Evolutionary conservation across 768 basidiomycete genomes (phyloP).

Genomic region (Tylopilus plumbeoviolaceoides): DNA sequence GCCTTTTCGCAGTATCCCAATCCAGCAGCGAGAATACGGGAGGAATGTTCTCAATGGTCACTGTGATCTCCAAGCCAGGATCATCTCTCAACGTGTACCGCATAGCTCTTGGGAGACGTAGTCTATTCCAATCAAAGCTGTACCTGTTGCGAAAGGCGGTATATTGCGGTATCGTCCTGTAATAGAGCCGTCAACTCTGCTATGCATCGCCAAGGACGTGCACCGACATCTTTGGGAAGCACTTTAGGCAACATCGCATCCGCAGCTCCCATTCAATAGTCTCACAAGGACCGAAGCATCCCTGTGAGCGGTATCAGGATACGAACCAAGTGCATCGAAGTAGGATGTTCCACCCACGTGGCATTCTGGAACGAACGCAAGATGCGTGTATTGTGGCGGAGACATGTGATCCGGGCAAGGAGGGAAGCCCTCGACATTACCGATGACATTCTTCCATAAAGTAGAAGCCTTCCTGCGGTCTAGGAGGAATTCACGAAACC

Average conservation of each 20-base stretch:
- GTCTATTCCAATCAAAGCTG: too few species aligned
- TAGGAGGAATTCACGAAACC: conserved; percentile 26
- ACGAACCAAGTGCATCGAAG: too few species aligned
- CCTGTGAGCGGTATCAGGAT: neutral
- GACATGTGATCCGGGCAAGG: conserved; percentile 25
- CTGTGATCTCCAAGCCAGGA: neutral
- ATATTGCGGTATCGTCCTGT: neutral
- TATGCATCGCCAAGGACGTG: too few species aligned
- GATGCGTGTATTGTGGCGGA: conserved; percentile 26
- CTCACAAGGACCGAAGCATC: conserved; percentile 11
- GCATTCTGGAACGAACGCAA: conserved; percentile 29
- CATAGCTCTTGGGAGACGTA: neutral
- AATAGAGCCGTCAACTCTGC: neutral
- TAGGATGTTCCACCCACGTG: conserved; percentile 19
- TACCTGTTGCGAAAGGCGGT: neutral
- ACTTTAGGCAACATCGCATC: conserved; percentile 7
- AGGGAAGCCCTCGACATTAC: conserved; percentile 21
- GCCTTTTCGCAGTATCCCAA: neutral
- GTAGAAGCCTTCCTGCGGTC: conserved; percentile 11
- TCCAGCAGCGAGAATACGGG: neutral
- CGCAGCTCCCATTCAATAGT: conserved; percentile 13
- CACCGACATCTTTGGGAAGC: conserved; percentile 10
- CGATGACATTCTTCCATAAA: conserved; percentile 27
- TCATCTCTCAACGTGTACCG: neutral
- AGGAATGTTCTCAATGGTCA: neutral